Evolutionary conservation across 176 grass and related monocot species (phyloP).

Genomic region (Phragmites australis): DNA sequence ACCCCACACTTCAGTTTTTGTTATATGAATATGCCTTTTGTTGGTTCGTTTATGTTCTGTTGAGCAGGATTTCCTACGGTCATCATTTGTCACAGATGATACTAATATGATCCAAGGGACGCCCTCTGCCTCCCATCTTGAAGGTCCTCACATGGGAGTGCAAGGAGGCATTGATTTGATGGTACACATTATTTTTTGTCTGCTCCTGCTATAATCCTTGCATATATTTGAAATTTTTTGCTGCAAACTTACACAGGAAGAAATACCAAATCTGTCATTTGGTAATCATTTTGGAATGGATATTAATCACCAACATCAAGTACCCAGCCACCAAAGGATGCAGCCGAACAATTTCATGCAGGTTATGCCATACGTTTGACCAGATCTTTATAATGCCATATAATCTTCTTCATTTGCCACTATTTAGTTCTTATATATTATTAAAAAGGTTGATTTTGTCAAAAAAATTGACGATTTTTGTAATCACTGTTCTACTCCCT

Average conservation of each 20-base stretch:
- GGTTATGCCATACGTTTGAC: slow-evolving; percentile 45
- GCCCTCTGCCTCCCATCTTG: slow-evolving; percentile 53
- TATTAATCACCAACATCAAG: slow-evolving; percentile 73
- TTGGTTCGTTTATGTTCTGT: slow-evolving; percentile 24
- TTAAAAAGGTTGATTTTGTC: too few relatives aligned
- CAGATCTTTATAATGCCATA: neutral
- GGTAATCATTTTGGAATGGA: slow-evolving; percentile 80
- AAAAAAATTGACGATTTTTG: neutral
- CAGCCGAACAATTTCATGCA: slow-evolving; percentile 69
- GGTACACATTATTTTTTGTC: slow-evolving; percentile 49
- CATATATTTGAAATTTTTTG: slow-evolving; percentile 24
- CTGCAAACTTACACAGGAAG: slow-evolving; percentile 66
- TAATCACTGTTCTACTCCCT: slow-evolving; percentile 19
- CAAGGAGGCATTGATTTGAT: slow-evolving; percentile 74
- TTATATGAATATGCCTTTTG: slow-evolving; percentile 23
- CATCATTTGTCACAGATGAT: slow-evolving; percentile 58
- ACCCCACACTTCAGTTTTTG: neutral
- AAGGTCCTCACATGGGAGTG: slow-evolving; percentile 56
- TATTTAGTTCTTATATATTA: slow-evolving; percentile 22
- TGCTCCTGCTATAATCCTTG: slow-evolving; percentile 24
- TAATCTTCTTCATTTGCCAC: slow-evolving; percentile 16
- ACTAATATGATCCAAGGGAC: slow-evolving; percentile 55
- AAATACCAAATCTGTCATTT: slow-evolving; percentile 84
- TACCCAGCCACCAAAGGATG: slow-evolving; percentile 67
- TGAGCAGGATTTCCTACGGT: slow-evolving; percentile 75